Base-by-base conservation (phyloP, 1,284 basidiomycete genomes). In the Microbotryum violaceum region DNA sequence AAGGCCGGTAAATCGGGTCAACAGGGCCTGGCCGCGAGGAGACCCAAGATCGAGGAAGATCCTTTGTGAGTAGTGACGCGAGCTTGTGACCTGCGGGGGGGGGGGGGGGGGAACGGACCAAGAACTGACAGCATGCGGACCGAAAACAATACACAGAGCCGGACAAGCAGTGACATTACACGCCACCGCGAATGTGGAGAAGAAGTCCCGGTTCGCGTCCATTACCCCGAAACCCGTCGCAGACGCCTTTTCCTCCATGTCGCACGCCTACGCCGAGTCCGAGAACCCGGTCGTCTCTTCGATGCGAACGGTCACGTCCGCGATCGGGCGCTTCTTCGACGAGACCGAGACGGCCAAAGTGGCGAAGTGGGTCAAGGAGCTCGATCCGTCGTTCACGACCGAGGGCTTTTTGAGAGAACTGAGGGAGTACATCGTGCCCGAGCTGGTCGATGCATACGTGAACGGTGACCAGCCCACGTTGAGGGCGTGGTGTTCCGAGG, bases 321-420 rank as follows among this genome's bases (percentile, higher is more conserved):
- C 88, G 2, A 81, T 98, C 53, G 89, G 89, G 2, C 83, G 85
- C 4, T 88, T 88, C 81, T 75, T 78, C 66, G 94, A 97, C 67
- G 96, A 99, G 78, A 99, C 91, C 72, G 96, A 99, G 79, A 94
- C 88, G 49, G 94, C 92, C 16, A 88, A 89, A 74, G 96, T 98
- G 27, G 85, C 89, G 72, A 82, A 89, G 58, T 79, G 87, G 71
- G 89, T 97, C 83, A 90, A 87, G 76, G 75, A 81, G 45, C 79
- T 96, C 71, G 96, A 99, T 74, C 91, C 94, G 6, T 76, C 77
- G 18, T 99, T 97, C 77, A 86, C 83, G 57, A 82, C 88, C 71
- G 93, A 97, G 74, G 76, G 78, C 23, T 98, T 97, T 74, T 86
- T 91, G 72, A 82, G 87, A 61, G 96, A 98, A 74, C 75, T 98